A percentile compares a stretch with the other conserved stretches of the same genome.
phyloP scores from a whole-genome alignment of 148 eudicot genomes.

The Rhododendron williamsianum region DNA sequence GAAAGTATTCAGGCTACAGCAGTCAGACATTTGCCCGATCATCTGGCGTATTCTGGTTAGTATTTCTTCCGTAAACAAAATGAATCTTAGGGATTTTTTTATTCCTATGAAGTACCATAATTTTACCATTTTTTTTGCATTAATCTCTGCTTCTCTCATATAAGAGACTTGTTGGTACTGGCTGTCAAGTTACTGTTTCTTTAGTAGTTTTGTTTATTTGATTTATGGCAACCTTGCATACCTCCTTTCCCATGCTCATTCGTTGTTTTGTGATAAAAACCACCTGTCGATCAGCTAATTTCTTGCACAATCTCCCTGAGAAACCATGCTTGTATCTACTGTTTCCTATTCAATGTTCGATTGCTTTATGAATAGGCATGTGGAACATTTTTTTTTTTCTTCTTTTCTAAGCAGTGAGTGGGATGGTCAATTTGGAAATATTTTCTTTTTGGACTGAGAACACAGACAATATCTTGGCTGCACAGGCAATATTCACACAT shows the following conservation, averaged over 20 bases:
- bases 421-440: not conserved
- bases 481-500: not conserved
- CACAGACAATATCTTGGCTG: not conserved
- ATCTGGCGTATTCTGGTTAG: constrained; percentile 54
- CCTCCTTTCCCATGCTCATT: not conserved
- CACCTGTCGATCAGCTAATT: not conserved
- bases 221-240: not conserved
- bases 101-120: not conserved
- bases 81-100: not conserved
- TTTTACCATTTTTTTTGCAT: not conserved
- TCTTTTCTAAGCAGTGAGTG: not conserved
- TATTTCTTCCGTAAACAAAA: not conserved
- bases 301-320: not conserved
- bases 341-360: not conserved
- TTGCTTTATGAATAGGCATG: not conserved
- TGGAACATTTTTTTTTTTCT: not conserved
- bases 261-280: not conserved
- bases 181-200: not conserved
- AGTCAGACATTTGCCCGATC: constrained; percentile 61
- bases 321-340: not conserved
- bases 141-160: not conserved
- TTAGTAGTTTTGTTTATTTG: not conserved
- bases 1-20: constrained; percentile 64
- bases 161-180: not conserved
- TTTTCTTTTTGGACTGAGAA: not conserved